phyloP scores from a whole-genome alignment of 192 early-diverging fungal species.

The Coemansia sp. region DNA sequence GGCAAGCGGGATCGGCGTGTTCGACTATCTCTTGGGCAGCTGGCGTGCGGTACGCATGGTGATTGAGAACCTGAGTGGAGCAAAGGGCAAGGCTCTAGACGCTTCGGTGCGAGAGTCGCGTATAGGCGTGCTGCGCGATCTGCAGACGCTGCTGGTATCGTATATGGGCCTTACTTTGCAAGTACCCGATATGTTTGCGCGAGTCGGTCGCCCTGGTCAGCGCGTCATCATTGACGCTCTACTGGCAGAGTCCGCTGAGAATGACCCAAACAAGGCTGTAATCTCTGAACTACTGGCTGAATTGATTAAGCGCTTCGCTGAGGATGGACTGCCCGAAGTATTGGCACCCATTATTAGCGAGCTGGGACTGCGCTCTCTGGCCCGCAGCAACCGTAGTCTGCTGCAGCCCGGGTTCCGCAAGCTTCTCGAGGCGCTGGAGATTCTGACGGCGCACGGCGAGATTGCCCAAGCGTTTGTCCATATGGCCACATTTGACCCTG shows the following conservation, averaged over 20 bases:
- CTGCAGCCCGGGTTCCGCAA: slow-evolving; percentile 52
- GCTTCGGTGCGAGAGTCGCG: slow-evolving; percentile 61
- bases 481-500: slow-evolving; percentile 37
- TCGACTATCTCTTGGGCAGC: slow-evolving; percentile 69
- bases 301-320: slow-evolving; percentile 30
- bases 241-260: slow-evolving; percentile 9
- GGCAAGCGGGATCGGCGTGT: slow-evolving; percentile 45
- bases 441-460: slow-evolving; percentile 26
- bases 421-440: slow-evolving; percentile 35
- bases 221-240: slow-evolving; percentile 24
- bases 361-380: slow-evolving; percentile 29
- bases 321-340: slow-evolving; percentile 43
- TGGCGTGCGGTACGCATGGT: slow-evolving; percentile 62
- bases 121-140: slow-evolving; percentile 58
- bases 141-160: slow-evolving; percentile 70
- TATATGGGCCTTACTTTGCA: slow-evolving; percentile 84
- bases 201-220: slow-evolving; percentile 39
- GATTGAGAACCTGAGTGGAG: slow-evolving; percentile 53
- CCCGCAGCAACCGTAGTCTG: slow-evolving; percentile 35
- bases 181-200: slow-evolving; percentile 89
- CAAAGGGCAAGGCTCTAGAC: slow-evolving; percentile 57
- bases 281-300: slow-evolving; percentile 20
- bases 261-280: slow-evolving; percentile 9
- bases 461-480: slow-evolving; percentile 32
- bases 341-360: slow-evolving; percentile 33